These are phyloP conservation scores for Brasenia schreberi DNA, from an alignment of 164 flowering plant species.

Conservation along the genomic window DNA sequence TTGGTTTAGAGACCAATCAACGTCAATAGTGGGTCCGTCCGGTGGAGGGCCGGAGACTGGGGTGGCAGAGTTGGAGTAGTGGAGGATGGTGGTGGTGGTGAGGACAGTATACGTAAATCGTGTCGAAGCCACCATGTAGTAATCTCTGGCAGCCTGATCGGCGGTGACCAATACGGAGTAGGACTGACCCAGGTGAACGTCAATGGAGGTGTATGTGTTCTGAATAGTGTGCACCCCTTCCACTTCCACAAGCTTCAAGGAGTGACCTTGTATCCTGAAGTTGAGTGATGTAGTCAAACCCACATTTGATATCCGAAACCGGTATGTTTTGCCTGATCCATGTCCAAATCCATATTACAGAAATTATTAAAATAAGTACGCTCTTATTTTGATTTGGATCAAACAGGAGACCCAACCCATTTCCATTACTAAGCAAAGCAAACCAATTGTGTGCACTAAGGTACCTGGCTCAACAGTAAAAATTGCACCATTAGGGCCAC, in stretches of 20 bases:
- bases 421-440: not conserved
- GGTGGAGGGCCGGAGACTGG: slow-evolving; percentile 21
- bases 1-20: slow-evolving; percentile 38
- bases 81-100: slow-evolving; percentile 34
- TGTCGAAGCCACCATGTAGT: slow-evolving; percentile 44
- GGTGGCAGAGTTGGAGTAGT: slow-evolving; percentile 29
- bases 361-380: not conserved
- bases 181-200: slow-evolving; percentile 61
- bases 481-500: slow-evolving; percentile 27
- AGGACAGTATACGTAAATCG: slow-evolving; percentile 47
- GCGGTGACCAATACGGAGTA: slow-evolving; percentile 56
- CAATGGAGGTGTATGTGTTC: slow-evolving; percentile 44
- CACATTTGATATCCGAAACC: slow-evolving; percentile 54
- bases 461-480: slow-evolving; percentile 56
- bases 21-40: slow-evolving; percentile 40
- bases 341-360: not conserved
- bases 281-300: slow-evolving; percentile 45
- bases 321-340: slow-evolving; percentile 55
- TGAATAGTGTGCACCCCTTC: slow-evolving; percentile 61
- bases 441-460: not conserved
- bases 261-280: slow-evolving; percentile 54
- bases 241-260: slow-evolving; percentile 48
- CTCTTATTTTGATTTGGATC: not conserved
- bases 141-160: slow-evolving; percentile 39
- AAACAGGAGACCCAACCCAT: not conserved